These are phyloP conservation scores for Dioscorea zingiberensis DNA, from an alignment of 106 monocot genomes.

Conservation along the genomic window DNA sequence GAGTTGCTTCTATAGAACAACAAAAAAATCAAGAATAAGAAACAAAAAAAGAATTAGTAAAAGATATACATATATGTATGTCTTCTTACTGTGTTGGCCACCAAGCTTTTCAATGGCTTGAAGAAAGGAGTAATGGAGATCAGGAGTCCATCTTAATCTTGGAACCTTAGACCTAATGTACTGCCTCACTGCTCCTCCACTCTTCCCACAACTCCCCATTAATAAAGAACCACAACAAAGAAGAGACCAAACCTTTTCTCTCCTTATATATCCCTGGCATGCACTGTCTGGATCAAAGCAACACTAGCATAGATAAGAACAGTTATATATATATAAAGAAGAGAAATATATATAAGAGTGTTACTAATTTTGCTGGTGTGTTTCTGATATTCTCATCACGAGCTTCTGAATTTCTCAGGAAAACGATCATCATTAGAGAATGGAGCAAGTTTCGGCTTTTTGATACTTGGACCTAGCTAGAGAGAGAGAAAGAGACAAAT, in stretches of 20 bases:
- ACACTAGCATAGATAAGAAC: constrained; percentile 6
- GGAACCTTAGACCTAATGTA: constrained; percentile 94
- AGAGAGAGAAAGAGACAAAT: not conserved
- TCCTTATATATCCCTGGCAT: not conserved
- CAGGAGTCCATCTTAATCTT: constrained; percentile 87
- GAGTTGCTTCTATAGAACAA: constrained; percentile 65
- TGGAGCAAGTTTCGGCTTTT: not conserved
- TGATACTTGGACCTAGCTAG: not conserved
- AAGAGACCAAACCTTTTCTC: not conserved
- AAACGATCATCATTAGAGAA: not conserved
- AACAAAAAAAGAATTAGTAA: not conserved
- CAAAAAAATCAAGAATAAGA: not conserved
- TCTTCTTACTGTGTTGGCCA: constrained; percentile 62
- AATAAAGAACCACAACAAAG: not conserved
- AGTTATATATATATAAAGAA: constrained; percentile 2
- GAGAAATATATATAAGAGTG: constrained; percentile 5
- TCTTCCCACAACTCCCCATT: constrained; percentile 15
- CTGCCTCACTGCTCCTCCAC: constrained; percentile 56
- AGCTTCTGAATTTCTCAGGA: not conserved
- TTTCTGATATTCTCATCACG: constrained; percentile 8
- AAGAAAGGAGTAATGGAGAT: constrained; percentile 83
- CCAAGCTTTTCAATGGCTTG: constrained; percentile 84
- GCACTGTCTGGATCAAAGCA: constrained; percentile 33
- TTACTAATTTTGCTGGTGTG: constrained; percentile 3
- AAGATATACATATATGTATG: not conserved